Evolutionary conservation across 2,329 filamentous ascomycete species (phyloP).

Genomic region (Xylaria sp.): DNA sequence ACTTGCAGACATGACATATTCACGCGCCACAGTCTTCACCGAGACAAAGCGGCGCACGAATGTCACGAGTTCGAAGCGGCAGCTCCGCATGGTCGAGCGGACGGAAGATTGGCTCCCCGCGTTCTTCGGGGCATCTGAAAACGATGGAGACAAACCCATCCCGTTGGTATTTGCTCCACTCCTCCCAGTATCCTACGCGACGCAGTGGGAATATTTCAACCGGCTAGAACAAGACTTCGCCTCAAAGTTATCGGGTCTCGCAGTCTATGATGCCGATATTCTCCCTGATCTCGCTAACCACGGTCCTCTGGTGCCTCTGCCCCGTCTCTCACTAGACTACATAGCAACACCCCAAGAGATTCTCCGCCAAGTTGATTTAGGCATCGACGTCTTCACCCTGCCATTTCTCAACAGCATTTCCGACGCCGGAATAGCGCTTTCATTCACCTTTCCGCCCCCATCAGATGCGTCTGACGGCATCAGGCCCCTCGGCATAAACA

Average conservation of each 20-base stretch:
- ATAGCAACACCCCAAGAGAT: slow-evolving; percentile 76
- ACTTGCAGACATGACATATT: slow-evolving; percentile 77
- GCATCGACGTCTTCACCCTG: slow-evolving; percentile 82
- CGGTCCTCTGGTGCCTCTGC: slow-evolving; percentile 67
- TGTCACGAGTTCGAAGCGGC: slow-evolving; percentile 74
- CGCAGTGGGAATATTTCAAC: slow-evolving; percentile 84
- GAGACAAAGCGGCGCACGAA: slow-evolving; percentile 65
- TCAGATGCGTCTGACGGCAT: slow-evolving; percentile 40
- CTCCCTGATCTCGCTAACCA: slow-evolving; percentile 73
- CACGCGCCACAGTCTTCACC: slow-evolving; percentile 54
- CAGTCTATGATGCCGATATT: slow-evolving; percentile 79
- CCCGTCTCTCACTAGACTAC: slow-evolving; percentile 76
- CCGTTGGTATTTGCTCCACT: slow-evolving; percentile 72
- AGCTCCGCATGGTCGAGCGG: slow-evolving; percentile 84
- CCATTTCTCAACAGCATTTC: slow-evolving; percentile 80
- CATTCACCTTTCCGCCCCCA: slow-evolving; percentile 76
- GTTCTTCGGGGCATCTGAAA: slow-evolving; percentile 62
- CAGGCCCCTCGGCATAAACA: slow-evolving; percentile 76
- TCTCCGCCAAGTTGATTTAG: slow-evolving; percentile 78
- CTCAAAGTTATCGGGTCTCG: slow-evolving; percentile 72
- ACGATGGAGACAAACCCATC: slow-evolving; percentile 46
- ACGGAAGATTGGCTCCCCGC: slow-evolving; percentile 84
- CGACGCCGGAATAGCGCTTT: slow-evolving; percentile 85
- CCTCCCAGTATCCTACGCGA: slow-evolving; percentile 77
- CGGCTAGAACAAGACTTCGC: slow-evolving; percentile 73